Conservation (phyloP, 345 rosid species). For the Camelina sativa region DNA sequence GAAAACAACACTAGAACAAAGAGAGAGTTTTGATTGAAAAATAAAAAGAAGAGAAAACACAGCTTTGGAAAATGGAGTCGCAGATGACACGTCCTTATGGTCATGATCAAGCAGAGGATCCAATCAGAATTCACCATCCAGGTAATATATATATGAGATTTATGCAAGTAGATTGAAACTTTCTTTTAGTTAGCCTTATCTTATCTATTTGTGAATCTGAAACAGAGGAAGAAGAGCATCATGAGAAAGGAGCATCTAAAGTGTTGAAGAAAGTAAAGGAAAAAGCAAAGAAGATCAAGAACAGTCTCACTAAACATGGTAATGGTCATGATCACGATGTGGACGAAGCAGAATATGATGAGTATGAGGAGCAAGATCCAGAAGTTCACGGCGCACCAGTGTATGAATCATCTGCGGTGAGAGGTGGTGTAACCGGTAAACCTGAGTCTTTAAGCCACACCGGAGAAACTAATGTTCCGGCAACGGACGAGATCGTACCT, state of each 20-base stretch:
- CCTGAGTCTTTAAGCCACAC: slow-evolving; percentile 39
- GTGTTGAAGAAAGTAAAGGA: slow-evolving; percentile 78
- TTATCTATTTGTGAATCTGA: background rate
- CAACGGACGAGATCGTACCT: slow-evolving; percentile 38
- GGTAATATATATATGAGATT: slow-evolving; percentile 17
- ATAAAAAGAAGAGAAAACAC: background rate
- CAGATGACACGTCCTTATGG: slow-evolving; percentile 49
- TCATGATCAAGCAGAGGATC: slow-evolving; percentile 51
- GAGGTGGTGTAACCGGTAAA: slow-evolving; percentile 40
- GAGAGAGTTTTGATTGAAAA: slow-evolving; percentile 6
- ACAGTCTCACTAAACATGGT: slow-evolving; percentile 61
- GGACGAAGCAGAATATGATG: slow-evolving; percentile 58
- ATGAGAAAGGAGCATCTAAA: slow-evolving; percentile 54
- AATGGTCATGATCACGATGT: slow-evolving; percentile 61
- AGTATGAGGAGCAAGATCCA: slow-evolving; percentile 59
- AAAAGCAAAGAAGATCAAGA: slow-evolving; percentile 78
- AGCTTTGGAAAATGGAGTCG: slow-evolving; percentile 34
- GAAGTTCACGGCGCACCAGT: slow-evolving; percentile 58
- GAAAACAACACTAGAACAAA: slow-evolving; percentile 15
- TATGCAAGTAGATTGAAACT: background rate
- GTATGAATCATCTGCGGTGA: slow-evolving; percentile 32
- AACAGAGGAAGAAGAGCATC: slow-evolving; percentile 58
- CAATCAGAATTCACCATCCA: slow-evolving; percentile 47
- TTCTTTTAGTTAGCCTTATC: background rate
- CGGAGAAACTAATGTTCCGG: slow-evolving; percentile 38